Conservation (phyloP, 1,139 yeast genomes). For the Waltiozyma sp. region DNA sequence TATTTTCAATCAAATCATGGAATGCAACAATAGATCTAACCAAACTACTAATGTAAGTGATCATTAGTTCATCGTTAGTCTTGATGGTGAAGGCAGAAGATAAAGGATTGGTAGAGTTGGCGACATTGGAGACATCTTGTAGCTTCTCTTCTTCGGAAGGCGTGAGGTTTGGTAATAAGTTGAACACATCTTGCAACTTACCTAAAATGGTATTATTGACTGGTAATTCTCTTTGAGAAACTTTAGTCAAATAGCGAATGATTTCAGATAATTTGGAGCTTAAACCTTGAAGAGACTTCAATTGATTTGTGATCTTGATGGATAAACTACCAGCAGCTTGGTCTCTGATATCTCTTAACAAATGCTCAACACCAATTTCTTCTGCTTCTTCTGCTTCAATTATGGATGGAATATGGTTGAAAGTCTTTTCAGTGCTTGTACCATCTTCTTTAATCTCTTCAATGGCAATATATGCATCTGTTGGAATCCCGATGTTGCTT, state of each 20-base stretch:
- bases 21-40: constrained; percentile 94
- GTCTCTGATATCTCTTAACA: constrained; percentile 87
- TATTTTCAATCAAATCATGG: constrained; percentile 93
- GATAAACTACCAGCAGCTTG: constrained; percentile 94
- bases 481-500: constrained; percentile 74
- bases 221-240: constrained; percentile 62
- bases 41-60: constrained; percentile 77
- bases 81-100: constrained; percentile 79
- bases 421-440: constrained; percentile 85
- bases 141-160: constrained; percentile 9
- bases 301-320: constrained; percentile 75
- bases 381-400: constrained; percentile 99
- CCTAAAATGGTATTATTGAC: constrained; percentile 86
- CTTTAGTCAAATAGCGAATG: constrained; percentile 68
- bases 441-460: constrained; percentile 97
- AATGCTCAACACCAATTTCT: constrained; percentile 96
- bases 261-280: constrained; percentile 75
- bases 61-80: constrained; percentile 93
- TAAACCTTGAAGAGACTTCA: constrained; percentile 79
- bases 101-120: constrained; percentile 33
- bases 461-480: constrained; percentile 88
- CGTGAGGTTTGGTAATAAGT: constrained; percentile 72
- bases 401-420: constrained; percentile 83
- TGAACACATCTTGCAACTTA: constrained; percentile 88
- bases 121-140: constrained; percentile 13